Conservation (phyloP, 345 rosid genomes). For the Theobroma cacao region DNA sequence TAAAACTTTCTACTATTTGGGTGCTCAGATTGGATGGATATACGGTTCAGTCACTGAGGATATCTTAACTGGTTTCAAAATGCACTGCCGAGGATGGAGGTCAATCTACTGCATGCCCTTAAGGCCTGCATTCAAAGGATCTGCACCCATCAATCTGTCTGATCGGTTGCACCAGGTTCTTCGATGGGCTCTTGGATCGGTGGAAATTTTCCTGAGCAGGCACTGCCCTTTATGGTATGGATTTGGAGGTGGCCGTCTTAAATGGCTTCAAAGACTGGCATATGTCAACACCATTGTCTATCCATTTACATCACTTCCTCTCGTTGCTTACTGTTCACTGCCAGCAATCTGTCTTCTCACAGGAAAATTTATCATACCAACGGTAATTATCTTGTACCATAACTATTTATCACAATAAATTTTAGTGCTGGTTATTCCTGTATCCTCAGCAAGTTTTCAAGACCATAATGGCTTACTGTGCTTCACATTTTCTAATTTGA, state of each 20-base stretch:
- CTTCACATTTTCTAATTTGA: not conserved
- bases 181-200: conserved; percentile 98
- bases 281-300: conserved; percentile 90
- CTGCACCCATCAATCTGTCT: conserved; percentile 96
- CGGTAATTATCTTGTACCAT: conserved; percentile 41
- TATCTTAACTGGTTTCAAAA: conserved; percentile 92
- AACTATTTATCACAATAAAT: not conserved
- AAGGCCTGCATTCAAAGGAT: conserved; percentile 98
- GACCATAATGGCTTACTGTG: not conserved
- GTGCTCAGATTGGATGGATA: conserved; percentile 90
- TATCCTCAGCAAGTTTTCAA: not conserved
- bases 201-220: conserved; percentile 91
- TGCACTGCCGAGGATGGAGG: conserved; percentile 99
- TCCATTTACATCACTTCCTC: conserved; percentile 97
- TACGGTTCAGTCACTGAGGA: conserved; percentile 96
- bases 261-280: conserved; percentile 87
- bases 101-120: conserved; percentile 94
- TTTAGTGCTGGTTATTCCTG: not conserved
- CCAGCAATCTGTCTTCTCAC: conserved; percentile 98
- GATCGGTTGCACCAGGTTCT: conserved; percentile 94
- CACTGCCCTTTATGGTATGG: conserved; percentile 99
- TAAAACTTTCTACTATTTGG: conserved; percentile 1
- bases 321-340: conserved; percentile 80
- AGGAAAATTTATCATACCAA: conserved; percentile 95
- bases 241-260: conserved; percentile 92